Conservation (phyloP, 495 filamentous ascomycete genomes). For the Penicillium roqueforti region DNA sequence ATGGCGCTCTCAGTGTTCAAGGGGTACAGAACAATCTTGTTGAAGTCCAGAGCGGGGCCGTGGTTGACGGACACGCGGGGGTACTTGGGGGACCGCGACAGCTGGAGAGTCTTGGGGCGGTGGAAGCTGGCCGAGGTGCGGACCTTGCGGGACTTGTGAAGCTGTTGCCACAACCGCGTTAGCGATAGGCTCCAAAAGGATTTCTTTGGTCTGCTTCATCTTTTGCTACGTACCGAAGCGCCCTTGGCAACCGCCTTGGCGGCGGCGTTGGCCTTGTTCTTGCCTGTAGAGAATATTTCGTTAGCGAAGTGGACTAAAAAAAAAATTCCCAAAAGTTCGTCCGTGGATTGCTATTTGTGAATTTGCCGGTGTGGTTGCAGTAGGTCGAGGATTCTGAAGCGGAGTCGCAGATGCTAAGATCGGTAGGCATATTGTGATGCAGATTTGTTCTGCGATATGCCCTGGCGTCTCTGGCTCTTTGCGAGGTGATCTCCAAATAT, state of each 20-base stretch:
- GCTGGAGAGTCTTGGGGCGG: constrained; percentile 88
- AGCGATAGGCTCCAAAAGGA: constrained; percentile 9
- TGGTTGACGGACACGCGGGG: constrained; percentile 91
- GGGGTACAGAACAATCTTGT: constrained; percentile 79
- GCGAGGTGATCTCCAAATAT: constrained; percentile 4
- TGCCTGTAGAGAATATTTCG: constrained; percentile 3
- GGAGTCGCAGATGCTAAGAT: neutral
- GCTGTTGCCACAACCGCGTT: constrained; percentile 17
- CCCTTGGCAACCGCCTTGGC: constrained; percentile 91
- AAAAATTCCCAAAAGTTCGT: constrained; percentile 7
- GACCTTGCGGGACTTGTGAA: constrained; percentile 86
- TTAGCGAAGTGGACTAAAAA: constrained; percentile 1
- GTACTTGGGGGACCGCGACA: constrained; percentile 92
- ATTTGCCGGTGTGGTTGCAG: neutral
- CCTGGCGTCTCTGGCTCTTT: neutral
- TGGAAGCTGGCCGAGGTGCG: constrained; percentile 93
- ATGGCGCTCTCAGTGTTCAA: constrained; percentile 98
- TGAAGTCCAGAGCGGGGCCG: constrained; percentile 84
- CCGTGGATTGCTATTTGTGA: constrained; percentile 12
- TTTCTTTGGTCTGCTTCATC: constrained; percentile 13
- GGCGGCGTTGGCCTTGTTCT: constrained; percentile 75
- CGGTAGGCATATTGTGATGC: neutral
- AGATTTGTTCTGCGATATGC: neutral
- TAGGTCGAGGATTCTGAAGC: neutral
- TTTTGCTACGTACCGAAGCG: constrained; percentile 53